Conservation (phyloP, 2,329 filamentous ascomycete genomes). For the Claviceps humidiphila region DNA sequence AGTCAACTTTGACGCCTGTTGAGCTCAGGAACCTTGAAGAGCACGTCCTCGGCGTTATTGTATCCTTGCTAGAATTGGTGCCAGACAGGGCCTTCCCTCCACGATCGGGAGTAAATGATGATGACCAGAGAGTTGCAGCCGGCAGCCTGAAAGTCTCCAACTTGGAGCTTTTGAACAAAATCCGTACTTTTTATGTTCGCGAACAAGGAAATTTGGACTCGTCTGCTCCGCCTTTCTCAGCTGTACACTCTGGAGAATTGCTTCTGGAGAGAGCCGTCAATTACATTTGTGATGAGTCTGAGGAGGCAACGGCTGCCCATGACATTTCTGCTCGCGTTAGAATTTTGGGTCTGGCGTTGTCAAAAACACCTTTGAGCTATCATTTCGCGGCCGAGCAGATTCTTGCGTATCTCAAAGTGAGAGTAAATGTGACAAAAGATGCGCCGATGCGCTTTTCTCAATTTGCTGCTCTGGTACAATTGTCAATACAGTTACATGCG, state of each 20-base stretch:
- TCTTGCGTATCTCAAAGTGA: constrained; percentile 36
- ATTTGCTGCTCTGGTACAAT: constrained; percentile 45
- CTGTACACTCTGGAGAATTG: constrained; percentile 43
- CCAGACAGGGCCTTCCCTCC: constrained; percentile 48
- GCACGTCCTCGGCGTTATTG: constrained; percentile 33
- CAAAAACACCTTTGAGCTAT: constrained; percentile 35
- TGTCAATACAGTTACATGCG: constrained; percentile 43
- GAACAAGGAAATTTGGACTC: constrained; percentile 59
- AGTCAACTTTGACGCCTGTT: constrained; percentile 19
- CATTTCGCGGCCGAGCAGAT: constrained; percentile 31
- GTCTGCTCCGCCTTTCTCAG: constrained; percentile 43
- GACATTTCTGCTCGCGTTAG: constrained; percentile 45
- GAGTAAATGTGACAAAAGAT: constrained; percentile 32
- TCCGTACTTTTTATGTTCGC: constrained; percentile 53
- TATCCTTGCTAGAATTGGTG: constrained; percentile 47
- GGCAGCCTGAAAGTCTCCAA: constrained; percentile 12
- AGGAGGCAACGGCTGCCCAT: constrained; percentile 24
- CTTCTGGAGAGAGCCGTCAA: constrained; percentile 47
- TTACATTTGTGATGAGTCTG: constrained; percentile 35
- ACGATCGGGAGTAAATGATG: constrained; percentile 11
- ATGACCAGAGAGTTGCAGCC: constrained; percentile 2
- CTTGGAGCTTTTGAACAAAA: constrained; percentile 43
- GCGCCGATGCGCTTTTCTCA: constrained; percentile 34
- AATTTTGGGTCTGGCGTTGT: constrained; percentile 43
- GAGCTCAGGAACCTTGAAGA: constrained; percentile 17